phyloP scores from a whole-genome alignment of 1,284 basidiomycete genomes.

The Ceratobasidium sp. region DNA sequence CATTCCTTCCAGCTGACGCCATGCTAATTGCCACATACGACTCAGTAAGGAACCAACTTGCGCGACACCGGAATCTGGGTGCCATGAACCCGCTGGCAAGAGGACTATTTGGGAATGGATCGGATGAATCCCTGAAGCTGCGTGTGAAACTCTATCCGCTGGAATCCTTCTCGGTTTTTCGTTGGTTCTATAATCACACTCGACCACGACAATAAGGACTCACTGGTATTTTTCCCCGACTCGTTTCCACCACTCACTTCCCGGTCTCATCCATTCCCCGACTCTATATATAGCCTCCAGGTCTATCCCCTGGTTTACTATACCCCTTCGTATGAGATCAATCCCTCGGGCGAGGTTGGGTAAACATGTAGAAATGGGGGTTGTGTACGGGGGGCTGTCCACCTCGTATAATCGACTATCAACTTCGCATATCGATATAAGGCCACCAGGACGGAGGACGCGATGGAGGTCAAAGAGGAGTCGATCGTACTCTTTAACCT shows the following conservation, averaged over 20 bases:
- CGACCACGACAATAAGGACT: background rate
- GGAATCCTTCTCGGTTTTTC: slow-evolving; percentile 21
- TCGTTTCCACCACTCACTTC: slow-evolving; percentile 15
- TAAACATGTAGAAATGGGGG: background rate
- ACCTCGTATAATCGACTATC: slow-evolving; percentile 16
- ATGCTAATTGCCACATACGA: slow-evolving; percentile 4
- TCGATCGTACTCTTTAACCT: slow-evolving; percentile 25
- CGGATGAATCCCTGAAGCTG: background rate
- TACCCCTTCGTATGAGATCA: background rate
- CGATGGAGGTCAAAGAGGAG: slow-evolving; percentile 27
- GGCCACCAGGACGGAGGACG: slow-evolving; percentile 17
- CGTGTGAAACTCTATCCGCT: background rate
- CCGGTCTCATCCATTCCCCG: slow-evolving; percentile 14
- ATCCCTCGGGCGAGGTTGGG: background rate
- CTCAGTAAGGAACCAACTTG: slow-evolving; percentile 3
- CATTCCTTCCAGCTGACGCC: slow-evolving; percentile 21
- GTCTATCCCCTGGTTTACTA: slow-evolving; percentile 16
- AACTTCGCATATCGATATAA: slow-evolving; percentile 32
- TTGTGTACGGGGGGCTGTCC: slow-evolving; percentile 24
- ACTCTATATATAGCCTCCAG: slow-evolving; percentile 2
- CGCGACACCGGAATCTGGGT: slow-evolving; percentile 16
- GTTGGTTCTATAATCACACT: background rate
- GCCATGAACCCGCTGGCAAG: slow-evolving; percentile 21
- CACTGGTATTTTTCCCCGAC: slow-evolving; percentile 24
- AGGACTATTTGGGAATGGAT: slow-evolving; percentile 10